Percentiles rank a stretch among this genome's conserved stretches.
Conservation (phyloP, 495 filamentous ascomycete species). For the Aspergillus biplanus region DNA sequence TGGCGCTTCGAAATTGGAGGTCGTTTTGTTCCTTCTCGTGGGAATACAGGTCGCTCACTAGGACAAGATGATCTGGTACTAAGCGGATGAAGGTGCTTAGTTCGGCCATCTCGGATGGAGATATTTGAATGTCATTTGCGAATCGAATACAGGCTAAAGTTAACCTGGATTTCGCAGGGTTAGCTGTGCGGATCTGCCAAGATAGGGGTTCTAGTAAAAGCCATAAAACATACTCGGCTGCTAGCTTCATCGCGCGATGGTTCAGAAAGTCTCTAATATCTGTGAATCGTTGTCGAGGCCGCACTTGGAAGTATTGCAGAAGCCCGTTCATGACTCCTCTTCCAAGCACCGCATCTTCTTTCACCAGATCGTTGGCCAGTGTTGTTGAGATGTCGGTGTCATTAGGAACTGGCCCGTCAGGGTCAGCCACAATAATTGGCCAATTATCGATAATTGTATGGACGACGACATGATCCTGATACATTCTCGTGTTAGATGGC, state of each 20-base stretch:
- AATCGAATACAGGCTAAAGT: background rate
- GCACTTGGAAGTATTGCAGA: background rate
- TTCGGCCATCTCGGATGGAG: background rate
- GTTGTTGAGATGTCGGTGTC: background rate
- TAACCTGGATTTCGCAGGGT: background rate
- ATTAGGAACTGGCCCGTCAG: background rate
- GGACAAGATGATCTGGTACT: background rate
- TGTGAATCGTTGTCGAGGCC: background rate
- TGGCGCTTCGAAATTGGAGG: background rate
- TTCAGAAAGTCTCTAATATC: conserved; percentile 1
- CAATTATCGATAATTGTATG: background rate
- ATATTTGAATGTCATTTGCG: background rate
- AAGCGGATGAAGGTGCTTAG: background rate
- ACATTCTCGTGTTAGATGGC: background rate
- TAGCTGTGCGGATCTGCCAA: background rate
- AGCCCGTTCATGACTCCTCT: conserved; percentile 5
- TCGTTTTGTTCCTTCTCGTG: background rate
- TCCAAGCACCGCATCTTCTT: background rate
- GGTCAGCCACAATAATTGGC: background rate
- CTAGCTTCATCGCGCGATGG: background rate
- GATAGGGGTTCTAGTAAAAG: too few species aligned
- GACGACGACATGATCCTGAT: background rate
- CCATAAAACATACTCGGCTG: background rate
- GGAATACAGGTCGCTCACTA: background rate
- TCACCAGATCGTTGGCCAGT: background rate